Evolutionary conservation across 345 rosid genomes (phyloP).

Genomic region (Dipteronia sinensis): DNA sequence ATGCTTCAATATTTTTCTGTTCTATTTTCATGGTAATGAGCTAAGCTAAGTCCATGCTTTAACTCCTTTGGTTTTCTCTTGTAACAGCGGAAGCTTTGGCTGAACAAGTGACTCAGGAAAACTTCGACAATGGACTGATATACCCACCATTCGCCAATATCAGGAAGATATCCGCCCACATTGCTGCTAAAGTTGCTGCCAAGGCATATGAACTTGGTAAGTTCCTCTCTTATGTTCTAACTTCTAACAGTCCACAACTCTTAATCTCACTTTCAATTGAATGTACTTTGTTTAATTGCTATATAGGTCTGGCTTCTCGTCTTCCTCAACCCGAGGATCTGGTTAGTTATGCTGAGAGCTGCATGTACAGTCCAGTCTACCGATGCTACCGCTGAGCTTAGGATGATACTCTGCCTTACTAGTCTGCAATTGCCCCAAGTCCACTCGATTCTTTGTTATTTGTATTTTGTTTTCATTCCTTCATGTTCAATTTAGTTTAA

Average conservation of each 20-base stretch:
- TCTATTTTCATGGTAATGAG: neutral
- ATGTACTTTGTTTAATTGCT: neutral
- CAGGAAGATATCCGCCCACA: conserved; percentile 84
- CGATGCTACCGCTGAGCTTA: conserved; percentile 67
- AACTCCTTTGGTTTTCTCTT: neutral
- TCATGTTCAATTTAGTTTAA: neutral
- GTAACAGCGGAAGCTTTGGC: conserved; percentile 92
- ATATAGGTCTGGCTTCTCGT: conserved; percentile 77
- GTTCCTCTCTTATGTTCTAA: conserved; percentile 19
- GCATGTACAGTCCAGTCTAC: conserved; percentile 94
- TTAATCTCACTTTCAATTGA: neutral
- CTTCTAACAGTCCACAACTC: neutral
- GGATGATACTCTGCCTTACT: neutral
- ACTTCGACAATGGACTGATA: conserved; percentile 73
- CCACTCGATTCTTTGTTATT: neutral
- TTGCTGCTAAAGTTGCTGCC: conserved; percentile 89
- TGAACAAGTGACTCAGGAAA: conserved; percentile 66
- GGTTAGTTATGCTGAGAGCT: conserved; percentile 80
- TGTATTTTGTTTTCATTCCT: conserved; percentile 4
- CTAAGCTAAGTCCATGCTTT: neutral
- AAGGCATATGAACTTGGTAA: conserved; percentile 92
- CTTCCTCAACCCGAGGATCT: conserved; percentile 90
- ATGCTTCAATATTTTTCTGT: neutral
- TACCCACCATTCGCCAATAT: conserved; percentile 93
- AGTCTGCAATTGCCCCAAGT: neutral